These are phyloP conservation scores for Calonectria pauciramosa DNA, from an alignment of 2,329 filamentous ascomycete genomes.

Conservation along the genomic window DNA sequence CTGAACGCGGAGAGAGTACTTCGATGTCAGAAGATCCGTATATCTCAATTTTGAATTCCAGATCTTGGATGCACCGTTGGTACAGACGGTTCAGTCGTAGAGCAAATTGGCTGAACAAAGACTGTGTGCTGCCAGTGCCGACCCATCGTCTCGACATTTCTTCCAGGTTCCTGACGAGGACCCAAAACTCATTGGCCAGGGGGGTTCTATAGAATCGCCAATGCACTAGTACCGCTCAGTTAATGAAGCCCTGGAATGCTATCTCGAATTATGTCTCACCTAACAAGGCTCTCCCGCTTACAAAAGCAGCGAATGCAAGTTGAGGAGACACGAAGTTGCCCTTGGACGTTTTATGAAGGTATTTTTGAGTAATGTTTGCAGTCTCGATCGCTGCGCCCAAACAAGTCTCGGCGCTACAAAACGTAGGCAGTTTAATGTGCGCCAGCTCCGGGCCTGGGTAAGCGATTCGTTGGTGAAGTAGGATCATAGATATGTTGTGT, in stretches of 20 bases:
- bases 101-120: conserved; percentile 5
- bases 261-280: conserved; percentile 18
- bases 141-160: conserved; percentile 48
- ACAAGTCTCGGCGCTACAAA: conserved; percentile 63
- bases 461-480: conserved; percentile 63
- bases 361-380: conserved; percentile 60
- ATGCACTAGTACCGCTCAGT: conserved; percentile 24
- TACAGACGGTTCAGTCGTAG: conserved; percentile 6
- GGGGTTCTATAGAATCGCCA: conserved; percentile 37
- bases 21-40: not conserved
- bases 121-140: not conserved
- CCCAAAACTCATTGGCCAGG: conserved; percentile 44
- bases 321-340: conserved; percentile 46
- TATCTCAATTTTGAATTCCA: not conserved
- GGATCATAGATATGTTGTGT: conserved; percentile 64
- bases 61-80: not conserved
- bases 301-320: conserved; percentile 60
- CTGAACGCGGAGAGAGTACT: not conserved
- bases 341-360: conserved; percentile 54
- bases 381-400: conserved; percentile 61
- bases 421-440: conserved; percentile 53
- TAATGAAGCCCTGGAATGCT: not conserved
- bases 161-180: conserved; percentile 46
- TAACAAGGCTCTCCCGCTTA: conserved; percentile 59
- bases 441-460: conserved; percentile 53